Evolutionary conservation across 176 grass and related monocot species (phyloP), one percentile per base, ranked within the genome.

Genomic region (Thalia dealbata): DNA sequence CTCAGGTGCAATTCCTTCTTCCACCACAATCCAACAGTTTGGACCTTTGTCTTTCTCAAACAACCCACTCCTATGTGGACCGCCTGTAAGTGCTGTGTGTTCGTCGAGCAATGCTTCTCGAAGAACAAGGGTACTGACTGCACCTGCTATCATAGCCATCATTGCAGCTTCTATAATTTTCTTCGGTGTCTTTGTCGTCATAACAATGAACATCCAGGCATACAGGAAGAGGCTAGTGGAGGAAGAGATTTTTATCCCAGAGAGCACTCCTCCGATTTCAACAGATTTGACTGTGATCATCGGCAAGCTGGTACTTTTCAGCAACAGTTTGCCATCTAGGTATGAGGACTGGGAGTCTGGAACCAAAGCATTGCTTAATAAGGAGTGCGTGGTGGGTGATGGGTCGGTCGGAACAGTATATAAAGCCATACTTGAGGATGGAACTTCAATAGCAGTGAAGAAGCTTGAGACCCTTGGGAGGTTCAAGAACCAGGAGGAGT

Each of bases 301-400:
- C 0, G 95, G 95, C 66, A 99, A 99, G 62, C 75, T 99, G 77
- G 90, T 93, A 63, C 87, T 99, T 78, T 99, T 99, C 90, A 99
- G 85, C 81, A 93, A 91, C 83, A 99, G 83, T 69, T 67, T 99
- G 73, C 95, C 95, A 61, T 93, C 87, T 12, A 89, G 84, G 77
- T 99, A 99, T 16, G 85, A 99, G 81, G 95, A 99, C 68, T 99
- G 95, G 95, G 87, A 99, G 65, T 55, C 85, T 23, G 95, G 95
- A 66, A 99, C 95, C 7, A 93, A 88, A 79, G 90, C 95, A 12
- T 52, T 99, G 38, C 74, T 99, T 66, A 90, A 99, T 62, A 93
- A 91, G 80, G 87, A 99, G 26, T 99, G 90, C 74, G 77, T 99
- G 43, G 46, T 99, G 79, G 95, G 95, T 35, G 84, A 78, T 41